Evolutionary conservation across 495 filamentous ascomycete genomes (phyloP), one percentile per base, ranked within the genome.

Genomic region (Tuber indicum): DNA sequence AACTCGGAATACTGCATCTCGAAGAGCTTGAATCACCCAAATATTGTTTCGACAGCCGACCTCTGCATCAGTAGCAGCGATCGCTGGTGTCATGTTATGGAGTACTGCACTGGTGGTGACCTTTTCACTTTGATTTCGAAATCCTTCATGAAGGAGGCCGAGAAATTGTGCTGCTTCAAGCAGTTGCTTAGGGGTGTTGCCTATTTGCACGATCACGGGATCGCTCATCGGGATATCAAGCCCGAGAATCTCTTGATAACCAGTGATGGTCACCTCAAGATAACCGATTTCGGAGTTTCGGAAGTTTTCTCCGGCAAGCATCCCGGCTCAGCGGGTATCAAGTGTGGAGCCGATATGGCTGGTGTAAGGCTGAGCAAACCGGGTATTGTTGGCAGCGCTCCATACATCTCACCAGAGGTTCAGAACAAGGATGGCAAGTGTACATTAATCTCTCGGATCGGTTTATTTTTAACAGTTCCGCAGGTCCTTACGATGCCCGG

Each of bases 161-260:
- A 92, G 75, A 88, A 89, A 69, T 82, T 90, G 19, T 96, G 93
- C 84, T 86, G 94, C 76, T 94, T 94, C 87, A 94, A 94, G 86
- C 92, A 94, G 84, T 86, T 94, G 32, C 84, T 93, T 58, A 89
- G 89, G 66, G 91, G 91, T 36, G 86, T 93, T 71, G 86, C 89
- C 74, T 92, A 93, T 79, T 85, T 93, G 47, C 91, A 93, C 83
- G 84, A 85, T 72, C 88, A 91, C 78, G 92, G 91, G 69, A 91
- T 93, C 79, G 92, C 91, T 39, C 92, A 94, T 80, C 89, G 92
- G n/a, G 92, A 95, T 82, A 89, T 94, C 85, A 95, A 94, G 84
- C 87, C 91, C 14, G 92, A 94, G 83, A 94, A 94, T 81, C 85
- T 94, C 39, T 86, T 95, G 73, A 85, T 95, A 73, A 90, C 87